Percentiles rank a stretch among this genome's conserved stretches.
Evolutionary conservation across 2,329 filamentous ascomycete genomes (phyloP).

Genomic region (Stagonosporopsis tanaceti): DNA sequence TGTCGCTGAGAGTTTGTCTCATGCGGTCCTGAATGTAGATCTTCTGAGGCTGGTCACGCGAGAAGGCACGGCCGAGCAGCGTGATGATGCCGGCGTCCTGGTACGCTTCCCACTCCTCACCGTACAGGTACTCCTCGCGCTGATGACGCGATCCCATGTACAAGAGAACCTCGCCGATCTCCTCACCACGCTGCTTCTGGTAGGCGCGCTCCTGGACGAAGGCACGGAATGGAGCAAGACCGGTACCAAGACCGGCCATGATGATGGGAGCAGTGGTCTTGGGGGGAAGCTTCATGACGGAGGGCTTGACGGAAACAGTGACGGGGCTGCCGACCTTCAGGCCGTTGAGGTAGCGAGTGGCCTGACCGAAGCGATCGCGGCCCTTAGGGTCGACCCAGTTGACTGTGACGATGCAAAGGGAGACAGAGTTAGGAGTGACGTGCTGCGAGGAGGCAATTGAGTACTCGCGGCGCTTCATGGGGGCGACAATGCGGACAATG

Average conservation of each 20-base stretch:
- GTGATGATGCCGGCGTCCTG: constrained; percentile 95
- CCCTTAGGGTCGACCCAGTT: constrained; percentile 91
- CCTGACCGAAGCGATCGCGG: constrained; percentile 89
- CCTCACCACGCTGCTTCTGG: constrained; percentile 96
- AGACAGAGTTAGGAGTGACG: constrained; percentile 86
- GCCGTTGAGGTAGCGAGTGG: constrained; percentile 84
- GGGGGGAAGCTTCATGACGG: constrained; percentile 96
- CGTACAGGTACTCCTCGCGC: constrained; percentile 97
- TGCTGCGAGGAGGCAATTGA: constrained; percentile 98
- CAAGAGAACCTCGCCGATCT: constrained; percentile 89
- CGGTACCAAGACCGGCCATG: constrained; percentile 98
- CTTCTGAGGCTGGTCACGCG: constrained; percentile 95
- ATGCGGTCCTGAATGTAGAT: constrained; percentile 99
- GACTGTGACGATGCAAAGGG: constrained; percentile 96
- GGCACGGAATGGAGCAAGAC: constrained; percentile 97
- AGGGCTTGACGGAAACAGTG: constrained; percentile 95
- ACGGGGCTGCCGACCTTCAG: constrained; percentile 79
- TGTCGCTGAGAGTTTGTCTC: constrained; percentile 83
- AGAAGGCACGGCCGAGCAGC: constrained; percentile 91
- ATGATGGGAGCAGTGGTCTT: constrained; percentile 91
- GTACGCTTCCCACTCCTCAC: constrained; percentile 99
- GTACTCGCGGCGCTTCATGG: constrained; percentile 97
- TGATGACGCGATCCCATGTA: constrained; percentile 98
- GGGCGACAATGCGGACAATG: constrained; percentile 83
- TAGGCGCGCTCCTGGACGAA: constrained; percentile 98